Conservation (phyloP, 345 rosid genomes). For the Aegle marmelos region DNA sequence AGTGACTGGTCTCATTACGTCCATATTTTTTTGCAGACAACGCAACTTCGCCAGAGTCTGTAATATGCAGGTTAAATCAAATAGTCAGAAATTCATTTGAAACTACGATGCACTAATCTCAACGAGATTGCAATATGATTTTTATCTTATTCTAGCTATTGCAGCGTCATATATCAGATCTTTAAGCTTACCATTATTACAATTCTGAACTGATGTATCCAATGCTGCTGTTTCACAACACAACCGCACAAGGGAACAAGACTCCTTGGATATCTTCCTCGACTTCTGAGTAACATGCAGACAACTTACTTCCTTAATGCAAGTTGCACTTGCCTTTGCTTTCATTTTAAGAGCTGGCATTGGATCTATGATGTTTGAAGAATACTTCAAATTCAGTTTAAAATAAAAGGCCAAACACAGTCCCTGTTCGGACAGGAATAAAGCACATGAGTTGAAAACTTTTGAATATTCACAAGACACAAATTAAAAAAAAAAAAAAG, state of each 20-base stretch:
- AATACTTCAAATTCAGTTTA: slow-evolving; percentile 4
- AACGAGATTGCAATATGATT: neutral
- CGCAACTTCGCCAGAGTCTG: neutral
- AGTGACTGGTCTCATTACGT: neutral
- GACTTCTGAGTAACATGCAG: slow-evolving; percentile 51
- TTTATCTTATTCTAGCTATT: neutral
- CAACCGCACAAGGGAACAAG: slow-evolving; percentile 32
- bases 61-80: neutral
- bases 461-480: neutral
- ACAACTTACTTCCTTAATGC: slow-evolving; percentile 40
- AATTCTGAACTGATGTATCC: slow-evolving; percentile 25
- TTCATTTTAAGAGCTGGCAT: slow-evolving; percentile 69
- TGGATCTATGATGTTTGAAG: slow-evolving; percentile 30
- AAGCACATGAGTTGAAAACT: neutral
- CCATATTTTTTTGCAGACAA: neutral
- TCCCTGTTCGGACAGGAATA: neutral
- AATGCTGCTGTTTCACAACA: slow-evolving; percentile 30
- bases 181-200: slow-evolving; percentile 34
- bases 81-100: neutral
- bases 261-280: slow-evolving; percentile 42
- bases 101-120: neutral
- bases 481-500: neutral
- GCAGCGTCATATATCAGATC: neutral
- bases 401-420: neutral
- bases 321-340: slow-evolving; percentile 37